Evolutionary conservation across 371 early-diverging fungal genomes (phyloP).

Genomic region (Mortierella sp.): DNA sequence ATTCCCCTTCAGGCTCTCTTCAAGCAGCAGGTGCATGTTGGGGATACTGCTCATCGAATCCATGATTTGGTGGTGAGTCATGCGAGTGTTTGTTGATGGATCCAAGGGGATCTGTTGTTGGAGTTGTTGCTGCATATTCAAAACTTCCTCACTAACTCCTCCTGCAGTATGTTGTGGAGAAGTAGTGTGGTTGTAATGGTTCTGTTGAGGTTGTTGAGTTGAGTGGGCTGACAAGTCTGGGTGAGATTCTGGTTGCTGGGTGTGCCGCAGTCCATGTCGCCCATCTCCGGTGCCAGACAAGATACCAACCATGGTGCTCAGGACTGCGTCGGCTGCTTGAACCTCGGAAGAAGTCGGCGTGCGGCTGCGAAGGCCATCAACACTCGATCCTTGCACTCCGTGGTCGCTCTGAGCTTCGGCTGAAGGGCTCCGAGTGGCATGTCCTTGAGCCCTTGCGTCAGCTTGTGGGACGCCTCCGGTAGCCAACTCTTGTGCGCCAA

Average conservation of each 20-base stretch:
- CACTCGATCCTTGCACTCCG: not conserved
- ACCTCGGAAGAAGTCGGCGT: constrained; percentile 1
- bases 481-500: not conserved
- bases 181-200: not conserved
- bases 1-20: constrained; percentile 28
- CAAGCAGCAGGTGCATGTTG: constrained; percentile 35
- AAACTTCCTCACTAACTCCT: constrained; percentile 36
- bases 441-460: not conserved
- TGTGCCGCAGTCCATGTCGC: not conserved
- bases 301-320: constrained; percentile 10
- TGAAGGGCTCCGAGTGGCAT: not conserved
- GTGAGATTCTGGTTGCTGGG: not conserved
- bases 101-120: constrained; percentile 43
- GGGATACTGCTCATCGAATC: constrained; percentile 40
- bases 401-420: not conserved
- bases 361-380: not conserved
- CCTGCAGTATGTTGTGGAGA: not conserved
- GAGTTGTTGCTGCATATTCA: constrained; percentile 46
- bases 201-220: not conserved
- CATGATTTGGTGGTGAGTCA: constrained; percentile 39
- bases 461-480: not conserved
- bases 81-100: constrained; percentile 11
- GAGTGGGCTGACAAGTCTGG: not conserved
- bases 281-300: not conserved
- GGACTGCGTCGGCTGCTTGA: constrained; percentile 3